Conservation (phyloP, 495 filamentous ascomycete genomes). For the Neurospora sp. region DNA sequence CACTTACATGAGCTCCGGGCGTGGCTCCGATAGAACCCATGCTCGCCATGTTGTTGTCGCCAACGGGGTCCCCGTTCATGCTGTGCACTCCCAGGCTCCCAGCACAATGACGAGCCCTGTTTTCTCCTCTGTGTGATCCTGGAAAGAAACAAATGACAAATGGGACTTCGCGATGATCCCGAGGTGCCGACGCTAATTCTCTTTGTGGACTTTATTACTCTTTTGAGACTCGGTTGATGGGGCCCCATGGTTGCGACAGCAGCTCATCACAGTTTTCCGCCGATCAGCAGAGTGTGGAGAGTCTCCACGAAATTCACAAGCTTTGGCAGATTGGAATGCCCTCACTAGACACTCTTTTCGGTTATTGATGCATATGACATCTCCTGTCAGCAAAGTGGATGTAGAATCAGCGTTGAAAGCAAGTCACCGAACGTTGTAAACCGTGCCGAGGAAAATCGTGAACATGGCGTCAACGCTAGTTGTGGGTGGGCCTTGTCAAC, state of each 20-base stretch:
- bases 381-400: neutral
- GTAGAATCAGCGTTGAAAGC: neutral
- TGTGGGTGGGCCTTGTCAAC: neutral
- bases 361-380: neutral
- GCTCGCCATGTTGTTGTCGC: neutral
- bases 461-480: neutral
- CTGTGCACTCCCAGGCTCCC: neutral
- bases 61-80: neutral
- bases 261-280: neutral
- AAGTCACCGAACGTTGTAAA: neutral
- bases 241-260: neutral
- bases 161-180: neutral
- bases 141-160: neutral
- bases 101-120: neutral
- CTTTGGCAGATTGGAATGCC: neutral
- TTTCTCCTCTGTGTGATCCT: neutral
- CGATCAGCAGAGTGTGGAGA: neutral
- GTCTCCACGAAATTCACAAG: neutral
- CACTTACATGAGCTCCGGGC: neutral
- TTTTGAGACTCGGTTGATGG: neutral
- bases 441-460: neutral
- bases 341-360: neutral
- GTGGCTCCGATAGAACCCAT: neutral
- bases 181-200: neutral
- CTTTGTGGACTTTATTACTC: neutral